phyloP scores from a whole-genome alignment of 257 asterid genomes.

The Primulina tabacum region DNA sequence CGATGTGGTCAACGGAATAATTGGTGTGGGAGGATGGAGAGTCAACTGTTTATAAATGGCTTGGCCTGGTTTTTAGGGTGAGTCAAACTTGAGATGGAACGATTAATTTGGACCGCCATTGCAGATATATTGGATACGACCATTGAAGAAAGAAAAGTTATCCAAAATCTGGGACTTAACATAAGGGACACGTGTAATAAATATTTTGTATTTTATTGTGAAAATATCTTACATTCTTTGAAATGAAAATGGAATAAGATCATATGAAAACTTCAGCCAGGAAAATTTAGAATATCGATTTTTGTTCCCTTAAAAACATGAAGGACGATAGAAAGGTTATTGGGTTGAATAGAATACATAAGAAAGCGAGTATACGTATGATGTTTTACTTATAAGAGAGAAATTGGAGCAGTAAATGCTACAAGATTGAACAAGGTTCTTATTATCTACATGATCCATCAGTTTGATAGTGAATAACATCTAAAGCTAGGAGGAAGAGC shows the following conservation, averaged over 20 bases:
- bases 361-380: not conserved
- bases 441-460: not conserved
- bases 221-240: no score
- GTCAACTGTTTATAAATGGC: conserved; percentile 2
- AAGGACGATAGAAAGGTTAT: no score
- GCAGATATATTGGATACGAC: not conserved
- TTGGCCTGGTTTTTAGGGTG: conserved; percentile 4
- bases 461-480: not conserved
- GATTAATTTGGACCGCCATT: not conserved
- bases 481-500: not conserved
- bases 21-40: not conserved
- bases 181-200: no score
- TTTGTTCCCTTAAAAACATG: no score
- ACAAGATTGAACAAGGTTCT: not conserved
- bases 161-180: no score
- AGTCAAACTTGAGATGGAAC: conserved; percentile 3
- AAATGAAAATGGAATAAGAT: no score
- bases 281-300: no score
- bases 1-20: conserved; percentile 15
- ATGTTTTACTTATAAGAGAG: not conserved
- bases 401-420: not conserved
- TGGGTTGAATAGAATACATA: no score
- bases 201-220: no score
- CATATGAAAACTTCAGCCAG: no score
- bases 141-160: not conserved